A percentile compares a stretch with the other conserved stretches of the same genome.
phyloP scores from a whole-genome alignment of 2,329 filamentous ascomycete genomes.

The Ascochyta pisi region DNA sequence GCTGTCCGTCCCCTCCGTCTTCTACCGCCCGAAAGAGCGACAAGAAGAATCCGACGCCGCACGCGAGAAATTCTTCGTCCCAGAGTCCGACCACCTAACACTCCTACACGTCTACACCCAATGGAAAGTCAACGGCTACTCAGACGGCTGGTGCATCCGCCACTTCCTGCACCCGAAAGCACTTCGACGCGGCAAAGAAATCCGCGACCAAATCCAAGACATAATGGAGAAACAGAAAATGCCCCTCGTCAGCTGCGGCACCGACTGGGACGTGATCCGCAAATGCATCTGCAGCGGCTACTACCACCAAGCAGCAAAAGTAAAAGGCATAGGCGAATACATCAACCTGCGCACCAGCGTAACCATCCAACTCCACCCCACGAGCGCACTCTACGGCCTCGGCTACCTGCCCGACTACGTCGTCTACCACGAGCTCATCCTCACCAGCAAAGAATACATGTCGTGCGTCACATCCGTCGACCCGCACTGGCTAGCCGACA shows the following conservation, averaged over 20 bases:
- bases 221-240: conserved; percentile 96
- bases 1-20: conserved; percentile 95
- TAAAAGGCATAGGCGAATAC: conserved; percentile 96
- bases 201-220: conserved; percentile 89
- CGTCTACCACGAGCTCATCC: conserved; percentile 95
- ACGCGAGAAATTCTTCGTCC: conserved; percentile 97
- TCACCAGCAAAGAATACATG: conserved; percentile 98
- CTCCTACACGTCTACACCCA: conserved; percentile 95
- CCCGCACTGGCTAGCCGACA: conserved; percentile 94
- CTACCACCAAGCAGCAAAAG: conserved; percentile 96
- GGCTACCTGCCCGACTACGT: conserved; percentile 97
- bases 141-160: conserved; percentile 88
- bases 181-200: conserved; percentile 87
- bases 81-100: conserved; percentile 95
- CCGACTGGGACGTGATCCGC: conserved; percentile 94
- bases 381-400: conserved; percentile 87
- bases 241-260: conserved; percentile 84
- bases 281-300: conserved; percentile 98
- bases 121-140: conserved; percentile 90
- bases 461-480: conserved; percentile 95
- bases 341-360: conserved; percentile 95
- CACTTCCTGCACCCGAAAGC: conserved; percentile 98
- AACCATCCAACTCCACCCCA: conserved; percentile 92
- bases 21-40: conserved; percentile 95
- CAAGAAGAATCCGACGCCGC: conserved; percentile 96